These are phyloP conservation scores for Penicillium sp. DNA, from an alignment of 2,329 filamentous ascomycete species.

Conservation along the genomic window DNA sequence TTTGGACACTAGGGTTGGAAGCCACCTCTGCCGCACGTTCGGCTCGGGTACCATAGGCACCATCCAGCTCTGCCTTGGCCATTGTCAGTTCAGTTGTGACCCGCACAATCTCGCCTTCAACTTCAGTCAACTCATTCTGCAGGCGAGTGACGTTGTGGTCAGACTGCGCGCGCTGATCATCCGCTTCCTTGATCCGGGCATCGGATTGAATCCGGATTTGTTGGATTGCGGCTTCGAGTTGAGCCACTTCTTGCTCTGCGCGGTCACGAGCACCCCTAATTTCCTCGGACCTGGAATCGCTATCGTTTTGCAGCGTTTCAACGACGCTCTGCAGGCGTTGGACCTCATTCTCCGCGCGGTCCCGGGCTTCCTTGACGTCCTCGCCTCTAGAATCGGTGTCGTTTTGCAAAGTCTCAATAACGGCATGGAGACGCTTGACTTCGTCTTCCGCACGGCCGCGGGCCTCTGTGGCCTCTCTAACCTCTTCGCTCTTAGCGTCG, in stretches of 20 bases:
- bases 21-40: slow-evolving; percentile 67
- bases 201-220: slow-evolving; percentile 37
- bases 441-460: slow-evolving; percentile 1
- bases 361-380: slow-evolving; percentile 21
- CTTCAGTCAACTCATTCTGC: slow-evolving; percentile 51
- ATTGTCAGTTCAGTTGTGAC: slow-evolving; percentile 82
- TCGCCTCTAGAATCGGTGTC: slow-evolving; percentile 13
- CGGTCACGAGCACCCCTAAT: slow-evolving; percentile 28
- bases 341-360: slow-evolving; percentile 27
- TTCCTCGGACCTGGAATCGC: slow-evolving; percentile 19
- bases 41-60: slow-evolving; percentile 79
- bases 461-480: not conserved
- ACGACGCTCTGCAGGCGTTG: slow-evolving; percentile 27
- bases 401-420: not conserved
- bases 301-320: slow-evolving; percentile 22
- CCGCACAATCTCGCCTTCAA: slow-evolving; percentile 65
- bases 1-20: slow-evolving; percentile 57
- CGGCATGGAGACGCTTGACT: slow-evolving; percentile 1
- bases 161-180: slow-evolving; percentile 28
- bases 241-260: slow-evolving; percentile 29
- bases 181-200: slow-evolving; percentile 22
- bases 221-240: slow-evolving; percentile 34
- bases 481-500: not conserved
- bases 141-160: slow-evolving; percentile 43
- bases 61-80: slow-evolving; percentile 84